Evolutionary conservation across 73 alveolate species (phyloP).

Genomic region (Paramecium primaurelia): DNA sequence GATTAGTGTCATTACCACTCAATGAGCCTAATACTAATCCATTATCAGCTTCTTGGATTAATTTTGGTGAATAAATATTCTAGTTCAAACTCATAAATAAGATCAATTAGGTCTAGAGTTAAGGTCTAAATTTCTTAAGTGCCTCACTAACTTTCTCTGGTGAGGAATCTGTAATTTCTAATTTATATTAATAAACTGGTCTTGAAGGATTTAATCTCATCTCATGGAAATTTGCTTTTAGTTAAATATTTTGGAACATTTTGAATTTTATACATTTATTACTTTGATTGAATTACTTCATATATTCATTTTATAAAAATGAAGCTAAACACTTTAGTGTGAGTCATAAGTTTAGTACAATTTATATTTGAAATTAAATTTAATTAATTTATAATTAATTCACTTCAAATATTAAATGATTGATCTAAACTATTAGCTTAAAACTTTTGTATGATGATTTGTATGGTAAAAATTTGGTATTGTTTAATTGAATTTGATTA

Average conservation of each 20-base stretch:
- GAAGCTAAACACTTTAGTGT: background rate
- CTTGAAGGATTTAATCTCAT: background rate
- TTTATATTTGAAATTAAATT: background rate
- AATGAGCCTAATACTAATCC: background rate
- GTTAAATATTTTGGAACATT: background rate
- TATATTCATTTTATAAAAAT: background rate
- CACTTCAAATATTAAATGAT: background rate
- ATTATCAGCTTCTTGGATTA: slow-evolving; percentile 1
- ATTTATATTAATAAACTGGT: background rate
- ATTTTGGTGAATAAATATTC: slow-evolving; percentile 21
- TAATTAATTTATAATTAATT: background rate
- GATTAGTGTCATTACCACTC: background rate
- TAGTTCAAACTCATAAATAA: background rate
- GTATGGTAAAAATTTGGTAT: background rate
- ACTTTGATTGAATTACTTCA: background rate
- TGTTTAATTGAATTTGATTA: background rate
- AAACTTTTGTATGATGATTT: background rate
- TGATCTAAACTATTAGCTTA: background rate
- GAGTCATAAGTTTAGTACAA: background rate
- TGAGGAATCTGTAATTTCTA: background rate
- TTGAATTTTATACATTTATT: background rate
- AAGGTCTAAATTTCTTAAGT: background rate
- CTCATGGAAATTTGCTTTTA: slow-evolving; percentile 17
- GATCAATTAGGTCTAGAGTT: background rate
- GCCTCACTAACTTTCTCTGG: background rate